Conservation (phyloP, 192 early-diverging fungal species). For the Entrophospora sp. region DNA sequence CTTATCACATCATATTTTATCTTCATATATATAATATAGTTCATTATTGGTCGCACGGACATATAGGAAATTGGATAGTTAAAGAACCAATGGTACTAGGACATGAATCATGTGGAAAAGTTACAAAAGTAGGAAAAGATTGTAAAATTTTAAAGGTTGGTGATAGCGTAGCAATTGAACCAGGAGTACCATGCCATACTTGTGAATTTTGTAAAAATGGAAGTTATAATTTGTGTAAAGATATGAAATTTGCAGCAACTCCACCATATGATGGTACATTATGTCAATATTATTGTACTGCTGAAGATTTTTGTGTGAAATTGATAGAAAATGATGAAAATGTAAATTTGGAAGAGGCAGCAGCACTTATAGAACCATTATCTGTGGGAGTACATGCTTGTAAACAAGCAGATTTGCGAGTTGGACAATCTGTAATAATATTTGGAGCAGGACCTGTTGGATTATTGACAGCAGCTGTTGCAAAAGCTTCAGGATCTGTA, state of each 20-base stretch:
- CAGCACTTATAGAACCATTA: conserved; percentile 36
- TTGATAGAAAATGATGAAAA: conserved; percentile 31
- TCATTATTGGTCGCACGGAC: conserved; percentile 37
- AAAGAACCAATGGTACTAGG: conserved; percentile 35
- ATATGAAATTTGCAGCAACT: conserved; percentile 38
- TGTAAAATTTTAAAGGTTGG: conserved; percentile 35
- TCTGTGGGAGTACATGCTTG: conserved; percentile 35
- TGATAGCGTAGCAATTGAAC: conserved; percentile 38
- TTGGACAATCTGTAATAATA: conserved; percentile 32
- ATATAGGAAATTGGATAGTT: conserved; percentile 26
- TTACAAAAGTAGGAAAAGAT: conserved; percentile 26
- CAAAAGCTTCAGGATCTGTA: conserved; percentile 34
- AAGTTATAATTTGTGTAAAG: conserved; percentile 31
- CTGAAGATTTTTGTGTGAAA: conserved; percentile 36
- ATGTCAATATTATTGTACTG: conserved; percentile 32
- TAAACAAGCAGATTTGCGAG: conserved; percentile 23
- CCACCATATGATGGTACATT: conserved; percentile 34
- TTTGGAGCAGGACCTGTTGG: conserved; percentile 43
- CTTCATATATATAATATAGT: conserved; percentile 4
- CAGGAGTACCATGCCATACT: conserved; percentile 28
- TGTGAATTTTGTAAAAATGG: conserved; percentile 32
- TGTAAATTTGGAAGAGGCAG: conserved; percentile 28
- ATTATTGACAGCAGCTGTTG: conserved; percentile 29
- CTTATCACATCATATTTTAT: not conserved
- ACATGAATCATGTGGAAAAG: conserved; percentile 35